Evolutionary conservation across 2,329 filamentous ascomycete species (phyloP), one percentile per base, ranked within the genome.

Genomic region (Scleromitrula shiraiana): DNA sequence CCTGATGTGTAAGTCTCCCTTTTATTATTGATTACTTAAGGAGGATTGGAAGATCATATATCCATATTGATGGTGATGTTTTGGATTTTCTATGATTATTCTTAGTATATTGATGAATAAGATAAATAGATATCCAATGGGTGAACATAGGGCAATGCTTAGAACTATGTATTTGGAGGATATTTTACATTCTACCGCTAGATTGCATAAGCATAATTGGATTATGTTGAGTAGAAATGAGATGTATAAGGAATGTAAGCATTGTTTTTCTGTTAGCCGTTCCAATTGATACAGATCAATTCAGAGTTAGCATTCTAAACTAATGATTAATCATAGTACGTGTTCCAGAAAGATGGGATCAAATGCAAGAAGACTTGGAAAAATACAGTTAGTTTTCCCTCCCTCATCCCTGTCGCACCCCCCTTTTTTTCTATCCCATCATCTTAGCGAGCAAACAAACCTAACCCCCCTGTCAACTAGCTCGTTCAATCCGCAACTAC

Each of bases 121-220:
- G n/a, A n/a, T 2, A 22, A 12, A 32, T 42, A 42, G 40, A 12
- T 42, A 32, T 7, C 42, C 49, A 7, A 47, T 47, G 43, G 24
- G 32, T 22, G 42, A 49, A 17, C 48, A 51, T 10, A 49, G 35
- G 17, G 29, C 35, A 4, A 53, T 56, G 50, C 9, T 53, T 15
- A 17, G 44, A 20, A 52, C 22, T 2, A 41, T 54, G 41, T 50
- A 52, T 37, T 9, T 52, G 22, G 53, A 58, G 29, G 45, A 52
- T 42, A 44, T 57, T 22, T 20, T 52, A 7, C 49, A 50, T 32
- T 39, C 49, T 3, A 52, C 50, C 5, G 56, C 50, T 1, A 47
- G 41, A 38, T 38, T 57, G 32, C 50, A 53, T 30, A 50, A 42
- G 15, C 54, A 56, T 45, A 12, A 41, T 30, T 57, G 54, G 53